Base-by-base conservation (phyloP, 2,329 filamentous ascomycete genomes). In the Tolypocladium pustulatum region DNA sequence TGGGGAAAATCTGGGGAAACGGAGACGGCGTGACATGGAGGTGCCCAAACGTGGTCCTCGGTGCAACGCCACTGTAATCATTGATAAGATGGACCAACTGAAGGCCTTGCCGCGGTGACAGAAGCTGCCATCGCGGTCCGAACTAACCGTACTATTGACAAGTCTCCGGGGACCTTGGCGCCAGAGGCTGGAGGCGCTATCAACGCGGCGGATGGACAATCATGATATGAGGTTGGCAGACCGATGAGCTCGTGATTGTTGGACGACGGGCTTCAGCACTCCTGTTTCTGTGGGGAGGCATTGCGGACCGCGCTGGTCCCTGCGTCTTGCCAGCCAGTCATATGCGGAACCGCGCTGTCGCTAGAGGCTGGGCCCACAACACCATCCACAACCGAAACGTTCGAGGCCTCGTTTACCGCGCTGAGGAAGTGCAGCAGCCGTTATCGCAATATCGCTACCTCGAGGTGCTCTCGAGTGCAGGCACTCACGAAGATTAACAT, bases 251-350 rank as follows among this genome's bases (percentile, higher is more conserved):
- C 25, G 43, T 49, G 46, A 32, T 49, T 25, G 32, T 51, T 51
- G 9, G 13, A 8, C 9, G 17, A 51, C 32, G 13, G 15, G 15
- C 8, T 17, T 4, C 27, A 10, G 17, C 17, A 10, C 3, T 20
- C 27, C 46, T 34, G 49, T 13, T 32, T n/a, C 17, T 52, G 49
- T 52, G 49, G 49, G 27, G 46, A 32, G 27, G 36, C 34, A 41
- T 41, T 37, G 34, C 54, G 54, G 54, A 30, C 54, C 54, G 54
- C 54, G 54, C 54, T 55, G 54, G 54, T 30, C 54, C 54, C 54
- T 41, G 54, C 54, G 52, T 36, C 52, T 2, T 40, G 27, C 25
- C 22, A 30, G 38, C 54, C 54, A 55, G 36, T 55, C 54, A 55
- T 9, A 55, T 9, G 22, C 54, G 37, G 54, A 32, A 55, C 37